Base-by-base conservation (phyloP, 176 grass and related monocot species). In the Juncus effusus region DNA sequence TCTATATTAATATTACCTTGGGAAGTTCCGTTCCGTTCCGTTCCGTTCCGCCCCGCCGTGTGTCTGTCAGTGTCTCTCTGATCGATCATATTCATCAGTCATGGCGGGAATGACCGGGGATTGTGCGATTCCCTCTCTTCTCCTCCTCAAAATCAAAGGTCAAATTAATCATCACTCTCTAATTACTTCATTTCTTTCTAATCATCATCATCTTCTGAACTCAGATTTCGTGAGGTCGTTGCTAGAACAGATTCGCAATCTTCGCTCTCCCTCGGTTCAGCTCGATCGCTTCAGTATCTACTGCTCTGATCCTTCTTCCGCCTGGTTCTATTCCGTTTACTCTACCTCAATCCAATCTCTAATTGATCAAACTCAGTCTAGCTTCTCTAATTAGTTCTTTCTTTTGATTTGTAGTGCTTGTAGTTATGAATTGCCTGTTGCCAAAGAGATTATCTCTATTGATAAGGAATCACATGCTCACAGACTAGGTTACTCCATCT, bases 281-380 rank as follows among this genome's bases (percentile, higher is more conserved):
- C 85, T 97, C 42, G 63, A 86, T 72, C 85, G 88, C 55, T 92
- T 86, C 67, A 74, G 86, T 58, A 91, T 80, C 74, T 91, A 91
- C 82, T 96, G 84, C 79, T 65, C 60, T 45, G 19, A 81, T 75
- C 19, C 64, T 62, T 51, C 69, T 14, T 51, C 51, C 39, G 56
- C 70, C 36, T 78, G 62, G 65, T 81, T 45, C 5, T 10, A 49
- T 47, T 87, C 50, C 58, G 37, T 16, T 64, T 12, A 54, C 44
- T 67, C 16, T 38, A 36, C 40, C 57, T 3, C 54, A 41, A 14
- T 37, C 51, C 1, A 56, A 9, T 64, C 28, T 4, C 53, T 35
- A 3, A 54, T 69, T 47, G 4, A 19, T 61, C 19, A 35, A 37
- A 28, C 4, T 19, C 52, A 8, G 8, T 54, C 44, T 36, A 35